Evolutionary conservation across 1,139 yeast genomes (phyloP).

Genomic region (Meyerozyma athensensis): DNA sequence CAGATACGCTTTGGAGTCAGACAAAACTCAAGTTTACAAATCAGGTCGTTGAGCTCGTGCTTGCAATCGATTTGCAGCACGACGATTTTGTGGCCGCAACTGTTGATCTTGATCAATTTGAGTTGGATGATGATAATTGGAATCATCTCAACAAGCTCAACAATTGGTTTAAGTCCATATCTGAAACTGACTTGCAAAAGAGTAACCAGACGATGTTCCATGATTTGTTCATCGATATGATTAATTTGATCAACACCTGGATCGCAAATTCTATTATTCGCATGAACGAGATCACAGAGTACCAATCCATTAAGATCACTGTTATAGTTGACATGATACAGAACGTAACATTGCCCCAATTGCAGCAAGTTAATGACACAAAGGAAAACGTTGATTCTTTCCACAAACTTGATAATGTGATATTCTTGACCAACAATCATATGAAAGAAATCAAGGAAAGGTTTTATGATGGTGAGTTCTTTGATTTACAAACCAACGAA

Average conservation of each 20-base stretch:
- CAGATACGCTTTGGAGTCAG: slow-evolving; percentile 20
- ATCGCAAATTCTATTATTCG: slow-evolving; percentile 23
- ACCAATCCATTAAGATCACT: slow-evolving; percentile 28
- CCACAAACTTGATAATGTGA: slow-evolving; percentile 42
- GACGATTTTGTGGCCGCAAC: slow-evolving; percentile 11
- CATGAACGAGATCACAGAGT: slow-evolving; percentile 34
- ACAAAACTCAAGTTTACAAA: slow-evolving; percentile 17
- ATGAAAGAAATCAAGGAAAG: slow-evolving; percentile 65
- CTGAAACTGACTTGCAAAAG: slow-evolving; percentile 18
- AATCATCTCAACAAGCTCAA: slow-evolving; percentile 19
- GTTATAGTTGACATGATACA: slow-evolving; percentile 18
- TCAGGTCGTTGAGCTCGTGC: slow-evolving; percentile 16
- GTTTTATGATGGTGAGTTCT: slow-evolving; percentile 71
- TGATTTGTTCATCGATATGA: slow-evolving; percentile 21
- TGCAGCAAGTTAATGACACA: slow-evolving; percentile 13
- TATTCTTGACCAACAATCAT: slow-evolving; percentile 47
- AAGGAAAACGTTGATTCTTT: slow-evolving; percentile 22
- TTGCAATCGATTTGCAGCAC: slow-evolving; percentile 16
- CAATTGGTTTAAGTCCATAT: slow-evolving; percentile 24
- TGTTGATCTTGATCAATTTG: slow-evolving; percentile 14
- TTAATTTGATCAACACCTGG: slow-evolving; percentile 30
- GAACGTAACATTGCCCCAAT: slow-evolving; percentile 16
- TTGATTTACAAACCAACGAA: slow-evolving; percentile 66
- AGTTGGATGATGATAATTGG: slow-evolving; percentile 19
- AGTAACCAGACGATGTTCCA: slow-evolving; percentile 29